phyloP scores from a whole-genome alignment of 2,329 filamentous ascomycete genomes.

The Juglanconis sp. region DNA sequence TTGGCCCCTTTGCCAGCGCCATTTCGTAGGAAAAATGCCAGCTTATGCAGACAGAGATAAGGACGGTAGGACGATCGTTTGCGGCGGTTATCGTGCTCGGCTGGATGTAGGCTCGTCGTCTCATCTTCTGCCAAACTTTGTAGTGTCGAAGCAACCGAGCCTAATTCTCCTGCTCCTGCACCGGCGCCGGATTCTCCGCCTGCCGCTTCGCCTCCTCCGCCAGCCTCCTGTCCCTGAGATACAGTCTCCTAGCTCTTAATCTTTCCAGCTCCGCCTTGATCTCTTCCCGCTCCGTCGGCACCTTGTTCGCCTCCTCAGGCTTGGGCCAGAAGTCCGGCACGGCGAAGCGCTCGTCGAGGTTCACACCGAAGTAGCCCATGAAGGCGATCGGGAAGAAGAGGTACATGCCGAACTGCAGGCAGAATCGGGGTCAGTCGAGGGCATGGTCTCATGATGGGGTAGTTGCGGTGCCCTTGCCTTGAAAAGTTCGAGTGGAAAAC shows the following conservation, averaged over 20 bases:
- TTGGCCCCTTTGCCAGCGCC: background rate
- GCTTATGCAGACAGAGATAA: slow-evolving; percentile 1
- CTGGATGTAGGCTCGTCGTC: too few relatives aligned
- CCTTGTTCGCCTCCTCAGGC: slow-evolving; percentile 69
- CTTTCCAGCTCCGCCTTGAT: slow-evolving; percentile 78
- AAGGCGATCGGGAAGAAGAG: slow-evolving; percentile 97
- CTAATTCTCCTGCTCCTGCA: slow-evolving; percentile 22
- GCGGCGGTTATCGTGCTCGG: too few relatives aligned
- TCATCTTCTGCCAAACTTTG: too few relatives aligned
- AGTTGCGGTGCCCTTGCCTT: slow-evolving; percentile 58
- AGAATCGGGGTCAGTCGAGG: slow-evolving; percentile 3
- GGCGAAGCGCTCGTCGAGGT: slow-evolving; percentile 87
- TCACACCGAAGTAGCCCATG: slow-evolving; percentile 99
- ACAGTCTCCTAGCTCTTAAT: slow-evolving; percentile 61
- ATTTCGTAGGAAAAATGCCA: background rate
- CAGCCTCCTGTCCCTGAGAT: slow-evolving; percentile 69
- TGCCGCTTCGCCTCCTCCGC: slow-evolving; percentile 34
- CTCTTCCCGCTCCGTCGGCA: slow-evolving; percentile 76
- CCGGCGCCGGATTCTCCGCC: slow-evolving; percentile 9
- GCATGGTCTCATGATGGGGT: background rate
- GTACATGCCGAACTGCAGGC: slow-evolving; percentile 86
- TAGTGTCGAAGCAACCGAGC: slow-evolving; percentile 19
- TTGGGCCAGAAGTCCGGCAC: slow-evolving; percentile 94
- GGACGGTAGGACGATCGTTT: background rate
- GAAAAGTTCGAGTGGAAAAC: slow-evolving; percentile 90